These are phyloP conservation scores for Yamadazyma mexicana DNA, from an alignment of 1,139 yeast genomes.

Conservation along the genomic window DNA sequence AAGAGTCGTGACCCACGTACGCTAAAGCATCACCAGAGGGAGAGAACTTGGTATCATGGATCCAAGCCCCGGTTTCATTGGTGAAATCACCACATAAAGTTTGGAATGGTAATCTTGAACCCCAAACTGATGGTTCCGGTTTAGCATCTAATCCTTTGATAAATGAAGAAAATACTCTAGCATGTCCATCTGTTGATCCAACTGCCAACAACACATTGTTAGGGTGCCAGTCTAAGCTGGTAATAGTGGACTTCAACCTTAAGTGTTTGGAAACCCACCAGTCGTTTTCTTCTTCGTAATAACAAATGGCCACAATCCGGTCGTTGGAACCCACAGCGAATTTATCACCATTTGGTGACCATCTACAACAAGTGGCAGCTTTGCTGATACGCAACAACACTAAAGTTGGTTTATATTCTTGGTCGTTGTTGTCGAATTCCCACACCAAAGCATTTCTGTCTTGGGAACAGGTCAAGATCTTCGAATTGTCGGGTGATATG, in stretches of 20 bases:
- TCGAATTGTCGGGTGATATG: constrained; percentile 76
- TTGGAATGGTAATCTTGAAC: constrained; percentile 92
- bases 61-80: constrained; percentile 82
- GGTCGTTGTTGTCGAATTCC: constrained; percentile 60
- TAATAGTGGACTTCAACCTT: constrained; percentile 83
- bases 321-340: constrained; percentile 98
- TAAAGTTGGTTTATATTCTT: constrained; percentile 76
- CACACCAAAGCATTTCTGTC: constrained; percentile 97
- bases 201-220: constrained; percentile 85
- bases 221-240: constrained; percentile 91
- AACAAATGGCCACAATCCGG: constrained; percentile 90
- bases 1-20: constrained; percentile 76
- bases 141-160: constrained; percentile 86
- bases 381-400: constrained; percentile 89
- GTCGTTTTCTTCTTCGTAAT: constrained; percentile 92
- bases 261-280: constrained; percentile 99
- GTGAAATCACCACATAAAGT: constrained; percentile 86
- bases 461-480: constrained; percentile 95
- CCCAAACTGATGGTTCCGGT: constrained; percentile 88
- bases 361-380: constrained; percentile 89
- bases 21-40: constrained; percentile 79
- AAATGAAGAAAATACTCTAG: constrained; percentile 90
- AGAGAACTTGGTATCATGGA: constrained; percentile 86
- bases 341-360: constrained; percentile 93
- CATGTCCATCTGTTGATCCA: constrained; percentile 95